Percentiles rank a stretch among this genome's conserved stretches.
Conservation (phyloP, 2,329 filamentous ascomycete genomes). For the Fusarium virguliforme region DNA sequence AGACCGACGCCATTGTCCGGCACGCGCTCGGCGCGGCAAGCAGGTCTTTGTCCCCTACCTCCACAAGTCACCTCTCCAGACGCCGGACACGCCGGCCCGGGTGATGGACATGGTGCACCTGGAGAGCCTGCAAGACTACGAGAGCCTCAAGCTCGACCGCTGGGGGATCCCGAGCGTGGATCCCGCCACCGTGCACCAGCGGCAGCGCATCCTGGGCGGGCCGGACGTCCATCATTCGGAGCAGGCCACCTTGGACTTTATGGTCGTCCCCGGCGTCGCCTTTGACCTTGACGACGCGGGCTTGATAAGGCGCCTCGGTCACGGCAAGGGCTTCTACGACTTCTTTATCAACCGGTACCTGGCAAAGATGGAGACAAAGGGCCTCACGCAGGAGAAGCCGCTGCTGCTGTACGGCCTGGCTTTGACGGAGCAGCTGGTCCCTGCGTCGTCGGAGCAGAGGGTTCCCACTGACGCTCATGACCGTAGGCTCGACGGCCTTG, state of each 20-base stretch:
- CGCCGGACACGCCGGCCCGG: constrained; percentile 69
- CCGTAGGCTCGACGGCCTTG: constrained; percentile 83
- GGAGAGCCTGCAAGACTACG: constrained; percentile 81
- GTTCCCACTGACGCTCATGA: constrained; percentile 85
- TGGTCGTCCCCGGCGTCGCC: constrained; percentile 93
- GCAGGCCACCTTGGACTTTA: constrained; percentile 79
- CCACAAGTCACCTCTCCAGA: constrained; percentile 71
- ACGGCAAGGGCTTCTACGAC: constrained; percentile 98
- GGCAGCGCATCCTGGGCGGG: constrained; percentile 82
- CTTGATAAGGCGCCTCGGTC: constrained; percentile 83
- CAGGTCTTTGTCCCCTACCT: constrained; percentile 94
- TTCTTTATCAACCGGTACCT: constrained; percentile 86
- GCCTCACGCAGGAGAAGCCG: constrained; percentile 56
- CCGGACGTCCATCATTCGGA: constrained; percentile 63
- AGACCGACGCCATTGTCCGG: constrained; percentile 85
- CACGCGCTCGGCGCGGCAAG: constrained; percentile 85
- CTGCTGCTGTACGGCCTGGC: constrained; percentile 81
- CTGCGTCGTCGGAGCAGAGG: constrained; percentile 68
- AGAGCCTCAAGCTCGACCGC: constrained; percentile 81
- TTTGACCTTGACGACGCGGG: constrained; percentile 78
- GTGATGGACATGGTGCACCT: constrained; percentile 98
- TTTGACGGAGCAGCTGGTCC: constrained; percentile 87
- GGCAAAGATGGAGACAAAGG: constrained; percentile 60
- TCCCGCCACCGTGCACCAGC: constrained; percentile 73
- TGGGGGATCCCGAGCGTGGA: constrained; percentile 96